Evolutionary conservation across 1,284 basidiomycete genomes (phyloP).

Genomic region (Ceratobasidium sp.): DNA sequence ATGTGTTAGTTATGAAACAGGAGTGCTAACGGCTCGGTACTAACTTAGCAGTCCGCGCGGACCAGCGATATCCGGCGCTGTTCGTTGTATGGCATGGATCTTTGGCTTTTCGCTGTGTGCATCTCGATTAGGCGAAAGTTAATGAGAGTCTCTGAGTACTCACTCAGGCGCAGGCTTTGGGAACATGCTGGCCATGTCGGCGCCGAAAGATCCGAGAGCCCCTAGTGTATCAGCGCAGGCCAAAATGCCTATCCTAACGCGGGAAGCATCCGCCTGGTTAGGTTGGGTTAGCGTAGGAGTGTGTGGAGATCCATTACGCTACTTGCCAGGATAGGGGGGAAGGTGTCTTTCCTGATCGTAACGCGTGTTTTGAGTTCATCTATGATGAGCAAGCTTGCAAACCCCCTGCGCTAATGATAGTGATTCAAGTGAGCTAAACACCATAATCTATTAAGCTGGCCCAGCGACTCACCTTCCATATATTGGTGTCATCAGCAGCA

Average conservation of each 20-base stretch:
- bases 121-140: not conserved
- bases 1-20: not conserved
- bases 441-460: not conserved
- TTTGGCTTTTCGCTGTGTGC: slow-evolving; percentile 12
- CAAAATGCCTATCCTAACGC: slow-evolving; percentile 28
- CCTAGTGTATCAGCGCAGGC: slow-evolving; percentile 45
- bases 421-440: slow-evolving; percentile 52
- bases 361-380: slow-evolving; percentile 63
- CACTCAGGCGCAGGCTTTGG: slow-evolving; percentile 20
- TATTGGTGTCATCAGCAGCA: slow-evolving; percentile 59
- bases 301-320: not conserved
- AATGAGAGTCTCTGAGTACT: not conserved
- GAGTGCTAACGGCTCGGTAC: not conserved
- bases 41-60: slow-evolving; percentile 41
- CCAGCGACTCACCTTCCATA: slow-evolving; percentile 75
- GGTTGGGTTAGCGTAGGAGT: not conserved
- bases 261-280: slow-evolving; percentile 30
- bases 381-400: slow-evolving; percentile 75
- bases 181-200: slow-evolving; percentile 38
- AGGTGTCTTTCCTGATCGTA: slow-evolving; percentile 26
- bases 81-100: slow-evolving; percentile 18
- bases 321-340: slow-evolving; percentile 28
- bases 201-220: slow-evolving; percentile 20
- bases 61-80: not conserved
- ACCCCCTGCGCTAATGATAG: slow-evolving; percentile 58